phyloP scores from a whole-genome alignment of 805 yeast genomes.

The Naumovozyma castellii region DNA sequence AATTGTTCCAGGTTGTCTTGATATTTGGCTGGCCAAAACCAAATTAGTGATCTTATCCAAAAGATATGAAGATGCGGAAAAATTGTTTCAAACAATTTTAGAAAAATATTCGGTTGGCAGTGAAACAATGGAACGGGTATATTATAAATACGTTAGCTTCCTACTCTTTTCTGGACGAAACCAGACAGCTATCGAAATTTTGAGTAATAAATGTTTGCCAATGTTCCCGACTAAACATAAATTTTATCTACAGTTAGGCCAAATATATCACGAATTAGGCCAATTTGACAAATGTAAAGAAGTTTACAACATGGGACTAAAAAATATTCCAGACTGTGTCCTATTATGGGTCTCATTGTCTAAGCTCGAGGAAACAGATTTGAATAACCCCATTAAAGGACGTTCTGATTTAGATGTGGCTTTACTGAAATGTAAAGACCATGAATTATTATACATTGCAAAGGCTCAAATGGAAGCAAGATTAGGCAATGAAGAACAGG shows the following conservation, averaged over 20 bases:
- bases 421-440: conserved; percentile 39
- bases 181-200: conserved; percentile 33
- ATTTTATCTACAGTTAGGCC: conserved; percentile 55
- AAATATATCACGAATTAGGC: conserved; percentile 33
- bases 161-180: conserved; percentile 33
- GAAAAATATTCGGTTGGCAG: conserved; percentile 30
- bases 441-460: conserved; percentile 48
- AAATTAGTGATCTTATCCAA: conserved; percentile 46
- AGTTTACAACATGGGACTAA: conserved; percentile 40
- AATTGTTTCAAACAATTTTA: conserved; percentile 24
- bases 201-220: conserved; percentile 37
- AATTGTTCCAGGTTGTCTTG: conserved; percentile 38
- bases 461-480: conserved; percentile 49
- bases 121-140: conserved; percentile 35
- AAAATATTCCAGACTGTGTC: conserved; percentile 35
- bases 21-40: conserved; percentile 63
- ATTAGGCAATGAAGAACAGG: conserved; percentile 41
- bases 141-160: conserved; percentile 52
- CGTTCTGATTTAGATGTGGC: conserved; percentile 68
- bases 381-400: conserved; percentile 44
- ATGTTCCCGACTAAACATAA: conserved; percentile 42
- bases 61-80: conserved; percentile 30
- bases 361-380: conserved; percentile 34
- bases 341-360: conserved; percentile 50
- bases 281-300: conserved; percentile 38